A percentile compares a stretch with the other conserved stretches of the same genome.
These are phyloP conservation scores for Aspergillus transmontanensis DNA, from an alignment of 2,329 filamentous ascomycete genomes.

Conservation along the genomic window DNA sequence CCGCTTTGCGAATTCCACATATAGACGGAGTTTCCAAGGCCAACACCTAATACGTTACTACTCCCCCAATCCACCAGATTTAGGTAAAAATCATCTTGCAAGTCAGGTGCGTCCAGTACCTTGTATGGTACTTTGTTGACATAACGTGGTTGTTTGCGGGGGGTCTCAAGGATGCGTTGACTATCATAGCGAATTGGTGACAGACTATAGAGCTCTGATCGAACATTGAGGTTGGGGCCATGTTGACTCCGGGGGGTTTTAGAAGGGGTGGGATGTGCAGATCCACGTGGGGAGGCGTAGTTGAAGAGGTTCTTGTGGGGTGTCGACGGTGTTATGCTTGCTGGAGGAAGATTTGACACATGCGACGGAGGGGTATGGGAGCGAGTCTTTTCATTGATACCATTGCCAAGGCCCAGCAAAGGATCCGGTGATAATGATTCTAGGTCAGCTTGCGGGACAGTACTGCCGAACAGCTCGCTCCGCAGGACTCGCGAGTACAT, in stretches of 20 bases:
- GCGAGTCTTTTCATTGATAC: constrained; percentile 66
- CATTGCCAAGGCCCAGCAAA: constrained; percentile 46
- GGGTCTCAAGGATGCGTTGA: constrained; percentile 89
- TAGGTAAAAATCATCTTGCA: constrained; percentile 96
- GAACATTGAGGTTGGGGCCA: constrained; percentile 83
- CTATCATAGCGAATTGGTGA: constrained; percentile 92
- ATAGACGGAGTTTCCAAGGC: constrained; percentile 89
- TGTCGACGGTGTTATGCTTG: constrained; percentile 82
- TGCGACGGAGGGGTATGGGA: constrained; percentile 80
- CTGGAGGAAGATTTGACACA: constrained; percentile 67
- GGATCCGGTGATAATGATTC: constrained; percentile 64
- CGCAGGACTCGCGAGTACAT: constrained; percentile 87
- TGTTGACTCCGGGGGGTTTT: constrained; percentile 87
- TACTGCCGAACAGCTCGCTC: constrained; percentile 87
- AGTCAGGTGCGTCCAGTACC: constrained; percentile 90
- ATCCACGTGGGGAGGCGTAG: constrained; percentile 75
- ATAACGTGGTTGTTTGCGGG: constrained; percentile 81
- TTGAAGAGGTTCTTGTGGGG: constrained; percentile 97
- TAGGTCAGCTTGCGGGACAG: constrained; percentile 78
- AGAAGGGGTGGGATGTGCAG: constrained; percentile 83
- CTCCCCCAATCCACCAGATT: constrained; percentile 98
- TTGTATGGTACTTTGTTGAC: constrained; percentile 98
- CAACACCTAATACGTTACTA: constrained; percentile 90
- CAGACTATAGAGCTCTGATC: constrained; percentile 91
- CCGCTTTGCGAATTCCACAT: constrained; percentile 97